phyloP scores from a whole-genome alignment of 2,329 filamentous ascomycete genomes.

The Pseudogymnoascus sp. region DNA sequence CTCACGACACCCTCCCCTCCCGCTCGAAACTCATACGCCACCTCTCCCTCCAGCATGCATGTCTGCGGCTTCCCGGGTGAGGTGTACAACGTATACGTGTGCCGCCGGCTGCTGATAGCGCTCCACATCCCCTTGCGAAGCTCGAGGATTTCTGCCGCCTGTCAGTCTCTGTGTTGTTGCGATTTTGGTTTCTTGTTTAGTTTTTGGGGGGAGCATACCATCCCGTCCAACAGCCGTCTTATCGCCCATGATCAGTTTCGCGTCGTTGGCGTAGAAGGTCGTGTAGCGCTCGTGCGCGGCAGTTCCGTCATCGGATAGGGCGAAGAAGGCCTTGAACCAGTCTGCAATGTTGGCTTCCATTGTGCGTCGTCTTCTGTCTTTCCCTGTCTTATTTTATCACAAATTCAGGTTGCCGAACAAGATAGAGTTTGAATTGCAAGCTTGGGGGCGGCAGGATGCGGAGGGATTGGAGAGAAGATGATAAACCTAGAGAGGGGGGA shows the following conservation, averaged over 20 bases:
- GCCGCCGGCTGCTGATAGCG: slow-evolving; percentile 38
- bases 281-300: slow-evolving; percentile 41
- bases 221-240: slow-evolving; percentile 37
- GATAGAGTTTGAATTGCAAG: neutral
- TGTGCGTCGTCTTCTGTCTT: neutral
- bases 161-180: neutral
- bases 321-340: slow-evolving; percentile 64
- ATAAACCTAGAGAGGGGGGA: neutral
- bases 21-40: slow-evolving; percentile 44
- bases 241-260: slow-evolving; percentile 42
- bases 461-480: neutral
- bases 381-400: neutral
- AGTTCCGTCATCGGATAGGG: slow-evolving; percentile 38
- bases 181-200: neutral
- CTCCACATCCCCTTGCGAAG: slow-evolving; percentile 46
- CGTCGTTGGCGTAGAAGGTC: slow-evolving; percentile 39
- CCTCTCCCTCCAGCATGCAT: slow-evolving; percentile 45
- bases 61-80: slow-evolving; percentile 37
- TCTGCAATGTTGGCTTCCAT: slow-evolving; percentile 51
- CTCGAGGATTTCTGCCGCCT: slow-evolving; percentile 37
- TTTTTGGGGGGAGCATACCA: slow-evolving; percentile 29
- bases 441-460: neutral
- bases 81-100: slow-evolving; percentile 42
- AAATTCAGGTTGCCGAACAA: neutral
- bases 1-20: slow-evolving; percentile 29